These are phyloP conservation scores for Zangia roseola DNA, from an alignment of 768 basidiomycete species.

Conservation along the genomic window DNA sequence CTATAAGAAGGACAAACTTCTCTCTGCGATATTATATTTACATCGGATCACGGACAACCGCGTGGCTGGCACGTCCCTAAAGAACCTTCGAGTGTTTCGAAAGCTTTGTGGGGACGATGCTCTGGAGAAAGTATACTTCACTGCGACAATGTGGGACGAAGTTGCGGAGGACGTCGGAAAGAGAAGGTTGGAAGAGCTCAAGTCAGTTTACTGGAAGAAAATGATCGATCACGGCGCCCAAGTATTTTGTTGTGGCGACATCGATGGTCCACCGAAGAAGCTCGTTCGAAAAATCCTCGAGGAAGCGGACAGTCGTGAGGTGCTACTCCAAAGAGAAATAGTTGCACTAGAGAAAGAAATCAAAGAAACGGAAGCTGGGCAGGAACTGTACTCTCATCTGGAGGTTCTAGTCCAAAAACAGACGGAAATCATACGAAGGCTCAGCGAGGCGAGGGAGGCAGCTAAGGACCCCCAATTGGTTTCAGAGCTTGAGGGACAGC, in stretches of 20 bases:
- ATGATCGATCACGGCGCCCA: slow-evolving; percentile 12
- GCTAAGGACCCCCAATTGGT: neutral
- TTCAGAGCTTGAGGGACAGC: slow-evolving; percentile 9
- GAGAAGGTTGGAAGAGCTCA: slow-evolving; percentile 7
- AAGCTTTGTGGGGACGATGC: slow-evolving; percentile 28
- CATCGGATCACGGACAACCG: slow-evolving; percentile 41
- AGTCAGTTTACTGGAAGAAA: neutral
- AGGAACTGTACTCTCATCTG: slow-evolving; percentile 8
- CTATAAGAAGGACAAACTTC: slow-evolving; percentile 8
- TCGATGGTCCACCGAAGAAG: slow-evolving; percentile 4
- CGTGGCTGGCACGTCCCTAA: slow-evolving; percentile 33
- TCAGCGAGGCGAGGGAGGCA: slow-evolving; percentile 8
- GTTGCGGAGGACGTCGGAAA: slow-evolving; percentile 18
- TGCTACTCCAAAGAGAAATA: slow-evolving; percentile 13
- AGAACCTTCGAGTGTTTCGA: slow-evolving; percentile 34
- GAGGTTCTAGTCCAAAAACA: slow-evolving; percentile 11
- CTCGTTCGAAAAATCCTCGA: slow-evolving; percentile 9
- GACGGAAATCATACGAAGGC: neutral
- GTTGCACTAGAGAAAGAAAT: slow-evolving; percentile 1
- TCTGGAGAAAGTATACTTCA: slow-evolving; percentile 33
- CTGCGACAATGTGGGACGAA: slow-evolving; percentile 39
- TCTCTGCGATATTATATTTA: slow-evolving; percentile 38
- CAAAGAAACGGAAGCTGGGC: slow-evolving; percentile 9
- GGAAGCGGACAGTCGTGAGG: neutral
- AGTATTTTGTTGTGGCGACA: slow-evolving; percentile 4